Base-by-base conservation (phyloP, 192 early-diverging fungal genomes). In the Umbelopsis vinacea region DNA sequence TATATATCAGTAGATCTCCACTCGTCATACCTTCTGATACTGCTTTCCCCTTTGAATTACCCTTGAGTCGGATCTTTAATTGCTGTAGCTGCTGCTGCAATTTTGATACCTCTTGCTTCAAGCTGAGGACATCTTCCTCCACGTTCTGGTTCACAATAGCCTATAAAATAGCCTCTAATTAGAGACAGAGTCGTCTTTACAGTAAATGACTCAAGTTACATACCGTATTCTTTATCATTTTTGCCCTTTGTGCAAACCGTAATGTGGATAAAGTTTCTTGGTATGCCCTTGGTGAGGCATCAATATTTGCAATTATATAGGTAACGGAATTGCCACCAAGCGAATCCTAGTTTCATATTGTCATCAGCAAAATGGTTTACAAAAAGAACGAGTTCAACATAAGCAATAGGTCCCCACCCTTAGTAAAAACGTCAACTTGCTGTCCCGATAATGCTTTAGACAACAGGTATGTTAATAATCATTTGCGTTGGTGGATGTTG, bases 261-360 rank as follows among this genome's bases (percentile, higher is more conserved):
- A 92, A 69, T 1, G 90, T 92, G 24, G 86, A 86, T 15, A 89
- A 72, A 40, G 87, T 89, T 67, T 92, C 90, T 24, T 85, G 75
- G n/a, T 78, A 78, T 46, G 82, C 76, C 6, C 73, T 71, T 40
- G 67, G 72, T 17, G 76, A 81, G 8, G 82, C 78, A 15, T 84
- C 86, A 67, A 88, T 85, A 35, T 88, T 89, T 24, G 87, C 89
- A 12, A 91, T 88, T 24, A 91, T 87, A 60, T 85, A 89, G 0
- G 89, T 91, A 17, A 89, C 85, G 7, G 87, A 91, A 71, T 89
- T 90, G 38, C 89, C 89, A 57, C 90, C 90, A 37, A 92, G 84
- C 26, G 89, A 89, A 70, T 92, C 90, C 47, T 87, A 63, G 19
- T 35, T 55, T 37, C 12, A 19, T 50, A 21, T 6, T 15, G n/a